Base-by-base conservation (phyloP, 352 stramenopile species). In the Pythium monospermum region DNA sequence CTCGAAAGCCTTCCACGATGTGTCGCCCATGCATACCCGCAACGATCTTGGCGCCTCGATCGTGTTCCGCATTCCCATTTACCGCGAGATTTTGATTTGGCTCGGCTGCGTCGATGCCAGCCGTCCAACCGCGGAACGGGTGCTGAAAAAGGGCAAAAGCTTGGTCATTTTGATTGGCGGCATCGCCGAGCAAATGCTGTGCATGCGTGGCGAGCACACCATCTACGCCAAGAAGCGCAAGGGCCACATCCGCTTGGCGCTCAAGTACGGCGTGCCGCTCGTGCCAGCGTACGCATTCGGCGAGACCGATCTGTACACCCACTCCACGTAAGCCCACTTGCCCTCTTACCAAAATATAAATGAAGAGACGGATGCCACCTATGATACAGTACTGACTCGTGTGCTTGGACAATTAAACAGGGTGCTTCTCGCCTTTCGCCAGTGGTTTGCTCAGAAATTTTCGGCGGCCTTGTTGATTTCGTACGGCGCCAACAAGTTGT, bases 111-210 rank as follows among this genome's bases (percentile, higher is more conserved):
- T 91, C 22, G 81, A 94, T 52, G 83, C 81, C 3, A 57, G 74
- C 26, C 79, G 76, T 18, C 69, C 51, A 36, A 69, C 87, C 6
- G 83, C 83, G 10, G 71, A 88, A 16, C 47, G 44, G 18, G 66
- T 59, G 32, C 69, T 91, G 27, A 62, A 59, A 18, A 71, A 76
- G 43, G 79, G 72, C 42, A 87, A 89, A 63, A 91, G 76, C 54
- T 53, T 90, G 37, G 77, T 88, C 21, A 94, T 92, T 31, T 45
- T 91, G 15, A 78, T 94, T 32, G 81, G 83, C 4, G 80, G 81
- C 27, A 90, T 91, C 61, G 59, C 76, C 15, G 83, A 94, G 73
- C 80, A 94, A 61, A 89, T 94, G 81, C 54, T 91, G 19, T 82
- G 80, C 36, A 57, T 86, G 48, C 67, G 65, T 15, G 71, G 75